These are phyloP conservation scores for Chlorella ohadii DNA, from an alignment of 139 green algal genomes.

Conservation along the genomic window DNA sequence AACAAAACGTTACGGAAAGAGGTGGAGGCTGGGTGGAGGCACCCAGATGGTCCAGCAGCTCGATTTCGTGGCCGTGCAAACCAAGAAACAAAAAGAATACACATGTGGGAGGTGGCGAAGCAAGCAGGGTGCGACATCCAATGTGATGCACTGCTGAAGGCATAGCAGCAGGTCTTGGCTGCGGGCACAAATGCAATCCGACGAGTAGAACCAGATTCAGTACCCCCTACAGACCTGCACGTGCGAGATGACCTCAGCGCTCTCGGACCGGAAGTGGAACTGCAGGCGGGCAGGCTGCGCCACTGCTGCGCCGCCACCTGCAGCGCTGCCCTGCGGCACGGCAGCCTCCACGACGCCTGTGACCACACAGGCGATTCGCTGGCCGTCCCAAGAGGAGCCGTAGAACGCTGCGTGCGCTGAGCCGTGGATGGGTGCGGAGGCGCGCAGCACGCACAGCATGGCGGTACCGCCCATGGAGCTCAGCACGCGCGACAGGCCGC, in stretches of 20 bases:
- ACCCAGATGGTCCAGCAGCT: too few relatives aligned
- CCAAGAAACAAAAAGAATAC: too few relatives aligned
- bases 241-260: conserved; percentile 34
- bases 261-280: conserved; percentile 45
- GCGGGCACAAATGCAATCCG: too few relatives aligned
- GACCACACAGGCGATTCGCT: conserved; percentile 40
- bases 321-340: neutral
- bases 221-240: conserved; percentile 12
- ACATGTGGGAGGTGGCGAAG: too few relatives aligned
- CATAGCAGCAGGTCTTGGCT: too few relatives aligned
- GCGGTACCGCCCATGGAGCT: neutral
- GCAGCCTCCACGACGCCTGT: conserved; percentile 16
- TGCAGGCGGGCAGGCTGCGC: conserved; percentile 27
- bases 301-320: neutral
- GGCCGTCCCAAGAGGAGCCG: conserved; percentile 42
- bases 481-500: conserved; percentile 15
- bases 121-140: too few relatives aligned
- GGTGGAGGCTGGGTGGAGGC: too few relatives aligned
- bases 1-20: too few relatives aligned
- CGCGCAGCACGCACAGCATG: conserved; percentile 30
- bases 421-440: conserved; percentile 25
- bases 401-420: conserved; percentile 39
- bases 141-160: too few relatives aligned
- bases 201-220: too few relatives aligned
- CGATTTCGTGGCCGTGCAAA: too few relatives aligned